phyloP scores from a whole-genome alignment of 345 rosid genomes.

The Trapa bicornis region DNA sequence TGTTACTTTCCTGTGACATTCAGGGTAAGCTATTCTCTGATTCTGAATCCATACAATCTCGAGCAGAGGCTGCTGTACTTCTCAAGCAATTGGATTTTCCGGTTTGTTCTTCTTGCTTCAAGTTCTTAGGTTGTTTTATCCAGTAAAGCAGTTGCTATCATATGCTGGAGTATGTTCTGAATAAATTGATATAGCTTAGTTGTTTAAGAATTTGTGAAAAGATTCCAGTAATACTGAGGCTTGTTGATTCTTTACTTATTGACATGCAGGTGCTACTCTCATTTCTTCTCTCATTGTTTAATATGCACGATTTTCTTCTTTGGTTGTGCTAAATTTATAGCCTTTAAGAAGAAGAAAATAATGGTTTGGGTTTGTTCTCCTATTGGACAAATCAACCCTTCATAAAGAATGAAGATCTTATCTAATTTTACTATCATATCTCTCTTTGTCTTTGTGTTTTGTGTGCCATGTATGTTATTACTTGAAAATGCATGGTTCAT shows the following conservation, averaged over 20 bases:
- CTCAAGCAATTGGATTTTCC: conserved; percentile 89
- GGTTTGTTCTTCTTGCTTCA: conserved; percentile 54
- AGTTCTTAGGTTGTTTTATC: conserved; percentile 9
- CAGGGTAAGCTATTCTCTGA: conserved; percentile 87
- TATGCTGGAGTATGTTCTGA: neutral
- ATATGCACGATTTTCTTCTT: neutral
- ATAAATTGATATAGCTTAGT: neutral
- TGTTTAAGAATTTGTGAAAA: neutral
- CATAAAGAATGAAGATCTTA: neutral
- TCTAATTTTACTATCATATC: neutral
- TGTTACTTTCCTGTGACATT: neutral
- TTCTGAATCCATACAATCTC: conserved; percentile 81
- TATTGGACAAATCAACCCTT: neutral
- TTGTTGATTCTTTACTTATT: neutral
- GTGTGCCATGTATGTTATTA: neutral
- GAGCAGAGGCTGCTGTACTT: conserved; percentile 98
- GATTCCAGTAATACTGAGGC: neutral
- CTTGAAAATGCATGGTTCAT: neutral
- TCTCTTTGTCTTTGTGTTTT: neutral
- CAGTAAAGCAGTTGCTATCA: conserved; percentile 2
- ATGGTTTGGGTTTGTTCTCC: conserved; percentile 1
- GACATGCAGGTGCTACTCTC: neutral
- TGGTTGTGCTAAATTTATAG: neutral
- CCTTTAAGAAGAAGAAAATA: too few species aligned
- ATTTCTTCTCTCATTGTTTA: neutral